Conservation (phyloP, 345 rosid genomes). For the Raphanus raphanistrum region DNA sequence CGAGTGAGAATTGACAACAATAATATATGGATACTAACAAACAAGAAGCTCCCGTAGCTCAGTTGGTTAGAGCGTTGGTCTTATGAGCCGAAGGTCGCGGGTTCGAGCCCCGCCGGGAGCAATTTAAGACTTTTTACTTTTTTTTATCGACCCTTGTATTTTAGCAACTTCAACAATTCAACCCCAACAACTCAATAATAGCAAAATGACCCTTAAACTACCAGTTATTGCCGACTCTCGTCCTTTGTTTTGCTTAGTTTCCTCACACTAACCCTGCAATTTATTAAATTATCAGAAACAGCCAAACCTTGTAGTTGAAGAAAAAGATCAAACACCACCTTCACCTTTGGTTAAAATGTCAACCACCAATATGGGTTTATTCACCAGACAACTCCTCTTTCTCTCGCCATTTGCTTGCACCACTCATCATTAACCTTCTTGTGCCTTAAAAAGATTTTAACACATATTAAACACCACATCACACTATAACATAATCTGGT, state of each 20-base stretch:
- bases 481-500: not conserved
- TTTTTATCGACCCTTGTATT: not conserved
- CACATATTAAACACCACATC: slow-evolving; percentile 8
- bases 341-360: slow-evolving; percentile 34
- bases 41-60: slow-evolving; percentile 79
- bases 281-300: slow-evolving; percentile 5
- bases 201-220: not conserved
- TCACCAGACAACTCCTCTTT: slow-evolving; percentile 31
- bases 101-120: slow-evolving; percentile 89
- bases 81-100: slow-evolving; percentile 98
- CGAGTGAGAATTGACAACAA: no score
- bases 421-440: slow-evolving; percentile 27
- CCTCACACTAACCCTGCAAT: not conserved
- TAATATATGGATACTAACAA: no score
- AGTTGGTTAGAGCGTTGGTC: slow-evolving; percentile 99
- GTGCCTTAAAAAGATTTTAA: slow-evolving; percentile 23
- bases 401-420: slow-evolving; percentile 19
- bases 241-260: not conserved
- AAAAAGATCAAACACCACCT: slow-evolving; percentile 28
- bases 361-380: slow-evolving; percentile 18
- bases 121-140: not conserved
- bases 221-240: not conserved
- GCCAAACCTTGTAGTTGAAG: slow-evolving; percentile 14
- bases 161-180: not conserved
- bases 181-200: not conserved